Evolutionary conservation across 495 filamentous ascomycete species (phyloP), one percentile per base, ranked within the genome.

Genomic region (Aspergillus homomorphus): DNA sequence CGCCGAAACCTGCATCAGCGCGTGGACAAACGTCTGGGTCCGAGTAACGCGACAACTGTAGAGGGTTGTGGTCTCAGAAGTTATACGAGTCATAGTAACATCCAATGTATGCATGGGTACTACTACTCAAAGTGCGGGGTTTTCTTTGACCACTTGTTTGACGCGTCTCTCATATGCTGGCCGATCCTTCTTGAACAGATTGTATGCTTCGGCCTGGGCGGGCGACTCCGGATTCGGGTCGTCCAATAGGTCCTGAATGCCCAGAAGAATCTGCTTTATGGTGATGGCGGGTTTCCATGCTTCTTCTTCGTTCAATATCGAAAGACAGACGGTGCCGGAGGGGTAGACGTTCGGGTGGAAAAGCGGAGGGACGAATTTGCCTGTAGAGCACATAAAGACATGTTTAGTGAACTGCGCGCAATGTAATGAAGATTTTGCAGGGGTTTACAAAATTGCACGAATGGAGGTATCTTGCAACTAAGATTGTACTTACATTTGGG

Each of bases 261-360:
- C 94, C 2, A 98, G 83, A 8, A 98, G 84, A 60, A 99, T 96
- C 68, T 96, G 90, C 75, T 96, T 96, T 70, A 98, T 90, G 4
- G 95, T 99, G 68, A 98, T 99, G 1, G 95, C 92, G 9, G 94
- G 94, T 69, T 92, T 91, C 94, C 95, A 99, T 9, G 89, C 94
- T 68, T 99, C 94, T 61, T 99, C 94, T 71, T 99, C 95, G 73
- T 99, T 99, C 57, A 99, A 73, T 64, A 99, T 99, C 16, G 91
- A 96, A 14, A 99, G 83, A 70, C 94, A 99, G 53, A 99, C 95
- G 19, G 94, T 98, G 56, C 94, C 95, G 2, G 93, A 97, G 1
- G 94, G 94, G 70, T 99, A 99, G 66, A 99, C 95, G 68, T 99
- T 99, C 0, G 94, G 94, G 69, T 99, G 94, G 80, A 98, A 99